These are phyloP conservation scores for Pichia sp. DNA, from an alignment of 1,139 yeast species.

Conservation along the genomic window DNA sequence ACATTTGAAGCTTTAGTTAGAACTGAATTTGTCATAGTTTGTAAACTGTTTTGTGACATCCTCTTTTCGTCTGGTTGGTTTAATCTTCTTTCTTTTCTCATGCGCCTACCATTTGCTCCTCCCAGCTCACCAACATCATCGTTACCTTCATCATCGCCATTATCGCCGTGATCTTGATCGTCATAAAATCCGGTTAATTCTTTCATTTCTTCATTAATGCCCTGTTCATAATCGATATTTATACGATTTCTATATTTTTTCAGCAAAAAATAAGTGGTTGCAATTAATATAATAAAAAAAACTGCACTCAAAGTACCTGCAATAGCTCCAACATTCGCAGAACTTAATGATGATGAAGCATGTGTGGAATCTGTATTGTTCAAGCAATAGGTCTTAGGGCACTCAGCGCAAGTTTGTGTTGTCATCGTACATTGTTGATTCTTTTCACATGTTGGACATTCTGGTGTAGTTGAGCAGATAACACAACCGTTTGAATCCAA, in stretches of 20 bases:
- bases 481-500: slow-evolving; percentile 36
- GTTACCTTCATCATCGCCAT: slow-evolving; percentile 16
- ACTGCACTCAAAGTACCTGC: slow-evolving; percentile 63
- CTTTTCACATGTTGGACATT: slow-evolving; percentile 51
- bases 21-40: slow-evolving; percentile 50
- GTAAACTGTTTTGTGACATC: slow-evolving; percentile 36
- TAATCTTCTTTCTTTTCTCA: background rate
- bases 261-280: slow-evolving; percentile 35
- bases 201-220: slow-evolving; percentile 24
- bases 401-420: slow-evolving; percentile 47
- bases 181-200: slow-evolving; percentile 19
- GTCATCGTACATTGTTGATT: slow-evolving; percentile 48
- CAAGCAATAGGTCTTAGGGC: slow-evolving; percentile 53
- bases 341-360: slow-evolving; percentile 10
- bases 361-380: slow-evolving; percentile 18
- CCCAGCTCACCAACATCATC: background rate
- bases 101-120: background rate
- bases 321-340: slow-evolving; percentile 46
- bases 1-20: slow-evolving; percentile 79
- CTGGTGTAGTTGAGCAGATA: slow-evolving; percentile 36
- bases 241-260: slow-evolving; percentile 31
- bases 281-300: slow-evolving; percentile 33
- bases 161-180: slow-evolving; percentile 17
- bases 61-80: slow-evolving; percentile 18
- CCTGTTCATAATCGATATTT: slow-evolving; percentile 22